Conservation (phyloP, 2,329 filamentous ascomycete genomes). For the Graphilbum sp. region DNA sequence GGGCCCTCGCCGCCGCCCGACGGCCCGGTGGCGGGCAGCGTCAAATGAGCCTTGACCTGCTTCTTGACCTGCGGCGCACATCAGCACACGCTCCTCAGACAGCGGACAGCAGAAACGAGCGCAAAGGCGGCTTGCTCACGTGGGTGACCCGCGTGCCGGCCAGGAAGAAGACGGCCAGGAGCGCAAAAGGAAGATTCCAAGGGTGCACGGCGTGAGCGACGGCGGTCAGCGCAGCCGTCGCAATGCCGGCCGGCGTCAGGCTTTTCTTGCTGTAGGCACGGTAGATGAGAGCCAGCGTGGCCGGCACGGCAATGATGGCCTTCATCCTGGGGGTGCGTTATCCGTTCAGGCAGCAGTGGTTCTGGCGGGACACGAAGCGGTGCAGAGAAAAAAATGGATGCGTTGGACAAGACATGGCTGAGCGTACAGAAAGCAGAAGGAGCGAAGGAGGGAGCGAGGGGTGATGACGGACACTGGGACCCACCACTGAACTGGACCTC, state of each 20-base stretch:
- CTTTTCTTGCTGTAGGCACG: slow-evolving; percentile 58
- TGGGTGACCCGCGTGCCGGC: slow-evolving; percentile 62
- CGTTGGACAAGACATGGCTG: no score
- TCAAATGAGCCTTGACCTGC: slow-evolving; percentile 66
- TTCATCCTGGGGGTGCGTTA: slow-evolving; percentile 33
- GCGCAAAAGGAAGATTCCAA: slow-evolving; percentile 77
- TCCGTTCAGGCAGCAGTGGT: no score
- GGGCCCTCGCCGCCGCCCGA: slow-evolving; percentile 60
- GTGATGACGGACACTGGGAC: no score
- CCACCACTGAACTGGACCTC: no score
- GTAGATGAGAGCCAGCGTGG: slow-evolving; percentile 43
- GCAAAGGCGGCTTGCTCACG: no score
- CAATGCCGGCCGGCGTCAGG: slow-evolving; percentile 60
- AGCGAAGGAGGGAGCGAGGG: no score
- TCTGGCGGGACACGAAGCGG: not conserved
- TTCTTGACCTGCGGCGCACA: slow-evolving; percentile 54
- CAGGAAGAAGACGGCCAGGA: slow-evolving; percentile 75
- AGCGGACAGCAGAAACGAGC: no score
- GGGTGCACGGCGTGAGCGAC: slow-evolving; percentile 76
- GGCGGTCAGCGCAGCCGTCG: slow-evolving; percentile 58
- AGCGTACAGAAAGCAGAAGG: no score
- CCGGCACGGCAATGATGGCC: slow-evolving; percentile 37
- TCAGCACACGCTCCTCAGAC: no score
- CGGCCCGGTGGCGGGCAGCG: slow-evolving; percentile 56
- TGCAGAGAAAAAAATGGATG: not conserved